These are phyloP conservation scores for Pseudognaphalium luteoalbum DNA, from an alignment of 129 eudicot species.

Conservation along the genomic window DNA sequence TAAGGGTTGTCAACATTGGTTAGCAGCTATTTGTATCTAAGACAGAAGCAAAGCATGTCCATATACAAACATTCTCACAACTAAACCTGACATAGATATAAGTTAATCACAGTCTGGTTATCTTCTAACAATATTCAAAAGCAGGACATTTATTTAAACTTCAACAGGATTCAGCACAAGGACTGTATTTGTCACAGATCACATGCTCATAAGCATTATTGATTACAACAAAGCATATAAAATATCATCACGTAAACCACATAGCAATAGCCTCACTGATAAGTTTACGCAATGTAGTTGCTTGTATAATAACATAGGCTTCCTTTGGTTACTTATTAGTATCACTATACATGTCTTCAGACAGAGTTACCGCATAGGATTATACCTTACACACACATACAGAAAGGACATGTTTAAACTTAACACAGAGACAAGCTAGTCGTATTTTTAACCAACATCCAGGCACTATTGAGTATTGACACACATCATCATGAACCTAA, in stretches of 20 bases:
- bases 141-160: not conserved
- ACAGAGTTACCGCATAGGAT: too few relatives aligned
- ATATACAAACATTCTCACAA: not conserved
- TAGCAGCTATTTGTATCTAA: too few relatives aligned
- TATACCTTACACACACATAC: not conserved
- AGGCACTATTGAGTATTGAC: constrained; percentile 4
- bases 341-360: not conserved
- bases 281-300: not conserved
- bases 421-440: not conserved
- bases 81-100: too few relatives aligned
- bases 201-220: not conserved
- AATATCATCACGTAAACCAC: not conserved
- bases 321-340: not conserved
- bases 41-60: not conserved
- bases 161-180: not conserved
- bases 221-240: not conserved
- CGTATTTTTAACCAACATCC: not conserved
- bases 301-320: not conserved
- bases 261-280: not conserved
- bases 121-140: not conserved
- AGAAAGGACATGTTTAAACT: not conserved
- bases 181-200: not conserved
- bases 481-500: not conserved
- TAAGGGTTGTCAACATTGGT: constrained; percentile 1
- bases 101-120: too few relatives aligned